phyloP scores from a whole-genome alignment of 225 moss, liverwort and hornwort genomes.

The Rhytidiadelphus loreus region DNA sequence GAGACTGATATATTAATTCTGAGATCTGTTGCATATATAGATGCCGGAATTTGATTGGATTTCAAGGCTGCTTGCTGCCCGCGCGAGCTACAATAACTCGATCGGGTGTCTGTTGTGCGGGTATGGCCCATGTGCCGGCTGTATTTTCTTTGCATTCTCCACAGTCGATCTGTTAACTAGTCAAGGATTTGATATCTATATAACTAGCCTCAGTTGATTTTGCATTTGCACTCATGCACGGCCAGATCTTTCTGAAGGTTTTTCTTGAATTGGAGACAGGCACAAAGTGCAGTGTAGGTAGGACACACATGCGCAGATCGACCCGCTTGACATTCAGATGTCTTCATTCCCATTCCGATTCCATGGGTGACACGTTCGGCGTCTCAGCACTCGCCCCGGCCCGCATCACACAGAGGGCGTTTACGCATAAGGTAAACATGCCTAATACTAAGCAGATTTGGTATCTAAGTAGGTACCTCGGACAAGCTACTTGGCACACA shows the following conservation, averaged over 20 bases:
- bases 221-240: not conserved
- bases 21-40: not conserved
- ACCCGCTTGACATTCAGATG: not conserved
- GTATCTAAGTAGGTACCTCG: not conserved
- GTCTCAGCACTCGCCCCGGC: not conserved
- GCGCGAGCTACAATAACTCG: not conserved
- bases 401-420: not conserved
- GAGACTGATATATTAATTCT: too few species aligned
- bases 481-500: not conserved
- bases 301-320: not conserved
- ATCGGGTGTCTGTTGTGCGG: not conserved
- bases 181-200: not conserved
- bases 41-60: not conserved
- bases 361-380: not conserved
- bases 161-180: not conserved
- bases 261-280: not conserved
- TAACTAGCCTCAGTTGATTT: not conserved
- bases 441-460: not conserved
- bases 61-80: not conserved
- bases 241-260: not conserved
- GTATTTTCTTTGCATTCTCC: not conserved
- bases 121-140: not conserved
- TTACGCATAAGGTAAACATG: not conserved
- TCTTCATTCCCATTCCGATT: not conserved
- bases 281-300: not conserved